Base-by-base conservation (phyloP, 352 stramenopile genomes). In the Globisporangium solare region DNA sequence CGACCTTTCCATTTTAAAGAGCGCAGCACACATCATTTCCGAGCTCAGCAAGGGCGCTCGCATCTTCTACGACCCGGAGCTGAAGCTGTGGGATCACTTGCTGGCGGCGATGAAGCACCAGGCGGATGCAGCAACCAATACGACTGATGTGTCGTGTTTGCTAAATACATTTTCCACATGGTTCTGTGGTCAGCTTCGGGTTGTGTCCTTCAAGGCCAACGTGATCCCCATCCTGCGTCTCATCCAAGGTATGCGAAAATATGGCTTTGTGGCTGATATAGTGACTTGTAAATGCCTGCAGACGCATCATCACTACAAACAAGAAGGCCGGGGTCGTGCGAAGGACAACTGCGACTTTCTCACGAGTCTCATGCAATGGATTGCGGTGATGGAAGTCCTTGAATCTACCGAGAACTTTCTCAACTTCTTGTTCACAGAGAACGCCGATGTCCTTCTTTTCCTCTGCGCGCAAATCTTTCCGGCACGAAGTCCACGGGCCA, bases 341-440 rank as follows among this genome's bases (percentile, higher is more conserved):
- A 41, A 50, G 31, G 11, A 45, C 2, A 46, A 48, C 12, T 15
- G 49, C 15, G 67, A 65, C 15, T 75, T 75, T 17, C 55, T 75
- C 6, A 57, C 47, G 7, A 49, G 57, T 15, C 49, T 75, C 3
- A 45, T 70, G 41, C 57, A 73, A 24, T 75, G 67, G 67, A 21
- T 75, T 45, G 67, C 61, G 8, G 67, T 57, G 10, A 57, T 73
- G 47, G 67, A 75, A 37, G 52, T 51, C 5, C 47, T 58, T 14
- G 49, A 54, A 13, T 58, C 68, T n/a, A 75, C 64, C 8, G 64
- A 68, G 17, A 70, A 72, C 55, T 75, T 57, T 10, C 51, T 75
- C 51, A 73, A 72, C 51, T 45, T 59, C 6, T 40, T 75, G 2
- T 75, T 75, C 21, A 53, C 70, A 7, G 64, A 73, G 32, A 68